Evolutionary conservation across 768 basidiomycete genomes (phyloP), one percentile per base, ranked within the genome.

Genomic region (Hemileccinum impolitum): DNA sequence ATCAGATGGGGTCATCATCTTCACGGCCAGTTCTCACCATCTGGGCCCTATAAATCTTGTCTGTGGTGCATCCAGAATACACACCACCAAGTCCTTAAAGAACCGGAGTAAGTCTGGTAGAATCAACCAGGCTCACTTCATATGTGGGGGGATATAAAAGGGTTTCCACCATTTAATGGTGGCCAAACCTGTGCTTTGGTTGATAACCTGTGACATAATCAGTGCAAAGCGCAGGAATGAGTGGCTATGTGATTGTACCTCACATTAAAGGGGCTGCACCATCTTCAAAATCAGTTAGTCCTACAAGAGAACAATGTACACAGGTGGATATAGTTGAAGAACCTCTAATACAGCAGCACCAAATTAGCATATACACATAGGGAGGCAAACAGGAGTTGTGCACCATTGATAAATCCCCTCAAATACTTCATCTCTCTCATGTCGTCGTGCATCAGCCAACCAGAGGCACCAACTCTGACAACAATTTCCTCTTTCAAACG

Each of bases 371-470:
- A 39, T 6, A 30, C 30, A 6, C 13, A 9, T 15, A 30, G 9
- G 2, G 14, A 15, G 23, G 34, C 9, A 11, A 25, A 31, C 23
- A 15, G 8, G 38, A 36, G 11, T 39, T 5, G 44, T 66, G 13
- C 18, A 82, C 82, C 82, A 53, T 85, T 84, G 42, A 85, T 76
- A 19, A 85, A 79, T 70, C 14, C 84, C 21, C 81, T 70, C 14
- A 85, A 62, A 53, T 77, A 85, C 59, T 79, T 84, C 79, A 85
- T 80, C 5, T 79, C 78, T 25, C 70, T 70, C 54, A 85, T 75
- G 52, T 82, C 77, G 38, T 80, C 77, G 44, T 75, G 76, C 3
- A 74, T 74, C 4, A 81, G 84, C 10, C 74, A 67, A 1, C 71
- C 69, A 1, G 67, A 69, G 1, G 67, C 60, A 1, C 84, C 82